Evolutionary conservation across 208 protist genomes (phyloP).

Genomic region (Eutreptiella sp.): DNA sequence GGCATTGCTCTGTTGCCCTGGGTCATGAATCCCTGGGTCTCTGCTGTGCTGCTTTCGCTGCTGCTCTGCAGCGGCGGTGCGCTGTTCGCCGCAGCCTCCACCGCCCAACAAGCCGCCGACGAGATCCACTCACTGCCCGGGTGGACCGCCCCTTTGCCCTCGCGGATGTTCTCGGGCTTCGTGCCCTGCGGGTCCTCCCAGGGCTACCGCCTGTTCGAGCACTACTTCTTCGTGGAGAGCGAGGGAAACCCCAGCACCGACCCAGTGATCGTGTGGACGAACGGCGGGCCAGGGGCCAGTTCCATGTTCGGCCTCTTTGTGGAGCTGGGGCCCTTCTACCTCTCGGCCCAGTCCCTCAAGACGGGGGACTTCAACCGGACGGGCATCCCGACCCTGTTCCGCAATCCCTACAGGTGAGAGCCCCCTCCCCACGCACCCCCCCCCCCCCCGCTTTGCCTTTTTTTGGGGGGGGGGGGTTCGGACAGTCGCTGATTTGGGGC

Average conservation of each 20-base stretch:
- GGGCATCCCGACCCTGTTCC: constrained; percentile 9
- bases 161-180: constrained; percentile 20
- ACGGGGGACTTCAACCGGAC: constrained; percentile 13
- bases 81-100: too few species aligned
- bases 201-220: not conserved
- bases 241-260: constrained; percentile 15
- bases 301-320: constrained; percentile 32
- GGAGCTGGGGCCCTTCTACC: constrained; percentile 38
- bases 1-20: too few species aligned
- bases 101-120: too few species aligned
- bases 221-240: constrained; percentile 80
- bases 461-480: too few species aligned
- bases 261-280: constrained; percentile 42
- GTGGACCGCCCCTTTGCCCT: not conserved
- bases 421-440: too few species aligned
- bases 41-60: too few species aligned
- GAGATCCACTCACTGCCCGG: not conserved
- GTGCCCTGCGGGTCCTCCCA: not conserved
- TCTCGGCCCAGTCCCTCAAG: constrained; percentile 14
- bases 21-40: too few species aligned
- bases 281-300: constrained; percentile 44
- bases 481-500: too few species aligned
- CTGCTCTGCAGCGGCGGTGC: too few species aligned
- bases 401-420: constrained; percentile 23
- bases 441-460: too few species aligned